A percentile compares a stretch with the other conserved stretches of the same genome.
Conservation (phyloP, 768 basidiomycete species). For the Pisolithus sp. region DNA sequence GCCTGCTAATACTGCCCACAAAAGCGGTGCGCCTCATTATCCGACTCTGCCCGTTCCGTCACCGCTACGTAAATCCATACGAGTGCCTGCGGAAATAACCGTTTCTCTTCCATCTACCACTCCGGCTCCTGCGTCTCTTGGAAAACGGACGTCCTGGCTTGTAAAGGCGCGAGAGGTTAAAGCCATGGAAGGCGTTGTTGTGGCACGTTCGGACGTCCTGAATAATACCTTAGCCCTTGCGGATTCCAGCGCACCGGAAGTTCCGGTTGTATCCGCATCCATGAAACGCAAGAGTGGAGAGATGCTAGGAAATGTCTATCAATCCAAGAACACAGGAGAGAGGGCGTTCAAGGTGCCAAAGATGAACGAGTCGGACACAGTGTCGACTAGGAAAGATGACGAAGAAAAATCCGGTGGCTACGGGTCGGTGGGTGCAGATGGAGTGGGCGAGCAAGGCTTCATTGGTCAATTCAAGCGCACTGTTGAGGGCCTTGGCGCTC, state of each 20-base stretch:
- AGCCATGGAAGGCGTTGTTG: conserved; percentile 45
- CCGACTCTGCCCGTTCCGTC: conserved; percentile 64
- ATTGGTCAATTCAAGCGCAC: conserved; percentile 66
- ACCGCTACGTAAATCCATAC: conserved; percentile 63
- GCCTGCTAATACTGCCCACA: conserved; percentile 27
- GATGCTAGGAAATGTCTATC: conserved; percentile 21
- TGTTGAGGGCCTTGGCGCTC: conserved; percentile 59
- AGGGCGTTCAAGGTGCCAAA: conserved; percentile 47
- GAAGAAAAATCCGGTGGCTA: conserved; percentile 14
- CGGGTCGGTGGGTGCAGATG: conserved; percentile 14
- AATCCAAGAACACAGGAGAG: conserved; percentile 28
- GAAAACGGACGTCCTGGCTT: conserved; percentile 77
- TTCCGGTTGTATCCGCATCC: conserved; percentile 18
- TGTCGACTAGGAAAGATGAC: conserved; percentile 11
- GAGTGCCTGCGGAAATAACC: conserved; percentile 39
- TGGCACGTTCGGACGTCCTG: conserved; percentile 23
- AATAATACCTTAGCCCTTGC: conserved; percentile 1
- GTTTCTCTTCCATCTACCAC: conserved; percentile 33
- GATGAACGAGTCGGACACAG: conserved; percentile 31
- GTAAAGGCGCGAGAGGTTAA: conserved; percentile 71
- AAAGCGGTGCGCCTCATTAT: conserved; percentile 40
- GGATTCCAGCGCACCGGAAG: conserved; percentile 1
- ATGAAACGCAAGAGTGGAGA: conserved; percentile 67
- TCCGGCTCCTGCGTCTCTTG: conserved; percentile 24
- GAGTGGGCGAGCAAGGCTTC: conserved; percentile 36